A percentile compares a stretch with the other conserved stretches of the same genome.
Conservation (phyloP, 2,329 filamentous ascomycete genomes). For the Fusarium brachygibbosum region DNA sequence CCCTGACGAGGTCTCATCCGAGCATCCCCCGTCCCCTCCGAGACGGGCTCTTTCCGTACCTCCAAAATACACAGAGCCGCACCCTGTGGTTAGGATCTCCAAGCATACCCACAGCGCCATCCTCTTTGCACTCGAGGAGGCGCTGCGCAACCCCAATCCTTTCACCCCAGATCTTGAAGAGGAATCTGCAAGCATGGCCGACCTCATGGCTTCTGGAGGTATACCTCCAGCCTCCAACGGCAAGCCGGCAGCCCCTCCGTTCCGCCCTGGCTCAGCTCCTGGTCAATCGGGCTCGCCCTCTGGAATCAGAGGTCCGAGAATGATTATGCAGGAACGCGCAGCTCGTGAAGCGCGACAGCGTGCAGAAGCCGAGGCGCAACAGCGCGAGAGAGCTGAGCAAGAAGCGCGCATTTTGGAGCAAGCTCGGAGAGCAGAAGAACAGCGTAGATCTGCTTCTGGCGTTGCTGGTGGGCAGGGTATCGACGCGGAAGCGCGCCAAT, state of each 20-base stretch:
- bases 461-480: constrained; percentile 57
- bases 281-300: constrained; percentile 68
- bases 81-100: constrained; percentile 75
- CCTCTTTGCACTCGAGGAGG: constrained; percentile 92
- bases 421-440: constrained; percentile 66
- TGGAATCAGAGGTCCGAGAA: constrained; percentile 84
- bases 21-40: constrained; percentile 47
- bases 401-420: constrained; percentile 69
- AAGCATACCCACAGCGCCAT: constrained; percentile 89
- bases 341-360: constrained; percentile 80
- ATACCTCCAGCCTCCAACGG: constrained; percentile 68
- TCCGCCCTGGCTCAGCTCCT: constrained; percentile 63
- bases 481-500: constrained; percentile 51
- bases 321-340: constrained; percentile 90
- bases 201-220: constrained; percentile 73
- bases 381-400: constrained; percentile 70
- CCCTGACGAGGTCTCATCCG: constrained; percentile 57
- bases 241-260: constrained; percentile 61
- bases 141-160: constrained; percentile 81
- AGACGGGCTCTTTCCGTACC: constrained; percentile 50
- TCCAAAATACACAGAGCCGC: constrained; percentile 56
- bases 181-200: constrained; percentile 93
- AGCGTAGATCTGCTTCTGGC: constrained; percentile 66
- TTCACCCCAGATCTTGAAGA: constrained; percentile 89
- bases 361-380: constrained; percentile 74